Evolutionary conservation across 352 stramenopile genomes (phyloP), one percentile per base, ranked within the genome.

Genomic region (Globisporangium heterothallicum): DNA sequence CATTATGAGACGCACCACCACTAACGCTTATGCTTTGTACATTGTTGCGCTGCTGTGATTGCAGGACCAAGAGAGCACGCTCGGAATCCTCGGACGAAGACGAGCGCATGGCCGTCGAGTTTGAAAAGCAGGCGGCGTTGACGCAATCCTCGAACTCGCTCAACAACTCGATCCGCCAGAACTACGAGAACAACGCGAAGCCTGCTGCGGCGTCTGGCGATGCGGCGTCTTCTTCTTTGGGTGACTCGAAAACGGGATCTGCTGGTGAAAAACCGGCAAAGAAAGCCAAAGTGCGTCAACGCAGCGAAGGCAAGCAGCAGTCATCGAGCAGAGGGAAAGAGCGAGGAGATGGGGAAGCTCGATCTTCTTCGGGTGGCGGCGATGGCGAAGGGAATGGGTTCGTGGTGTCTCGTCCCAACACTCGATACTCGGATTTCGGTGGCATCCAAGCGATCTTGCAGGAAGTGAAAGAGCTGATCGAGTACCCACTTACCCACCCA

Each of bases 401-500:
- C 47, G 68, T 94, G 14, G 81, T 92, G 14, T 79, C 79, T 21
- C 65, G 81, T 4, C 84, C 84, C 6, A 83, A 62, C n/a, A 81
- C 79, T 22, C 73, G 84, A 40, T 96, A 96, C 71, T 70, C 72
- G 32, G 88, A 97, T 63, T 81, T 97, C 53, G 89, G 87, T 38
- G 89, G 89, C 45, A 90, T 97, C 45, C 84, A 96, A 12, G 51
- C 64, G 6, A 86, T 96, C 60, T 58, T 97, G 30, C 78, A 96
- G 64, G 86, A 95, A 38, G 80, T 97, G 18, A 78, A 89, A 18
- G 88, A 98, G 60, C 85, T 98, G n/a, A 96, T 97, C 60, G 88
- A 97, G 74, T 98, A 98, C 66, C 92, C 92, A 34, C 63, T 98
- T 32, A 96, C 84, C 1, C 90, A 97, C 64, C 92, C 92, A 0